Evolutionary conservation across 2,329 filamentous ascomycete genomes (phyloP), one percentile per base, ranked within the genome.

Genomic region (Metarhizium album): DNA sequence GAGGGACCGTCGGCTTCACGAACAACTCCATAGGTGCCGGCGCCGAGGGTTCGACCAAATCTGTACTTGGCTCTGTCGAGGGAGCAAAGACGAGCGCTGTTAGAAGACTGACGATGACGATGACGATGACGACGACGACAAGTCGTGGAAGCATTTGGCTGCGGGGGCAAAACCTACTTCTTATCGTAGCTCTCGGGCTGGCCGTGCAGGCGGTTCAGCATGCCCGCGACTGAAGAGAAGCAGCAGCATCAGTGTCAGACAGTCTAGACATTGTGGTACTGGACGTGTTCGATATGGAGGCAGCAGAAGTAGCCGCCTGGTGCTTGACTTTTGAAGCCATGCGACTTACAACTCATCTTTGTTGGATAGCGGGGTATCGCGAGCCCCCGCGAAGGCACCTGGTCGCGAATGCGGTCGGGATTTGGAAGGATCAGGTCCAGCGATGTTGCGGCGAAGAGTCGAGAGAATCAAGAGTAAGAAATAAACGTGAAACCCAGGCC

Each of bases 121-220:
- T 23, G 14, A 29, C 43, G 27, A n/a, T 18, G 50, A 13, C 3
- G 16, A 18, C 16, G 22, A 33, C 4, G 43, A 20, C 16, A 7
- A 29, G 35, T 47, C 48, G 40, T 42, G 31, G 38, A 45, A 46
- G 27, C 33, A 45, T 58, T n/a, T 59, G 56, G 65, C 68, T 61
- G 55, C 20, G 42, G 48, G 49, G 38, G 47, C 22, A 47, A 46
- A 45, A 45, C 57, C 64, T 74, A 94, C 88, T 98, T 98, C 74
- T 95, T 95, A 68, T 97, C 93, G 75, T 98, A 98, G 74, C 89
- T 96, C 61, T 95, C 90, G 60, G 91, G 91, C 74, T 97, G 91
- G 70, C 90, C 90, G 64, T 94, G 88, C 64, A 96, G 86, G 80
- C 91, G 90, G 74, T 91, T 95, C 63, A 96, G 78, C 88, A 96